Conservation (phyloP, 768 basidiomycete species). For the Pisolithus tinctorius region DNA sequence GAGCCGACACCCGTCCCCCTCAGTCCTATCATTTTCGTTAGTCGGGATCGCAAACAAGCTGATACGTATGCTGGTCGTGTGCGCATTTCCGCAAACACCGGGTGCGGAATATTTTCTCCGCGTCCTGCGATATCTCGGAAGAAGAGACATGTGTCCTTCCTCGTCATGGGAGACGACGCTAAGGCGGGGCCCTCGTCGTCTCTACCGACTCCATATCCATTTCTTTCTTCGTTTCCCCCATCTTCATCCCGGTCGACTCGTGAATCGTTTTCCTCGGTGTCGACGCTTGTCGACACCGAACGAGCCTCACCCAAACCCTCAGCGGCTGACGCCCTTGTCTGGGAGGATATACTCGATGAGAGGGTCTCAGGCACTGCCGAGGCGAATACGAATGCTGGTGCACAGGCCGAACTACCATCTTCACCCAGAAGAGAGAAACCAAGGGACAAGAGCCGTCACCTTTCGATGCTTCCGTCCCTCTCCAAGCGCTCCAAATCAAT, state of each 20-base stretch:
- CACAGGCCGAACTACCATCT: not conserved
- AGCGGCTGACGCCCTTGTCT: no score
- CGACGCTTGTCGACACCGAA: no score
- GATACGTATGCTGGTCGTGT: not conserved
- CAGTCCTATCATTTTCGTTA: conserved; percentile 11
- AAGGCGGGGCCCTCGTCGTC: not conserved
- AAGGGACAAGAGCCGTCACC: not conserved
- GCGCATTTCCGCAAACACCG: not conserved
- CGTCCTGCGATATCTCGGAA: not conserved
- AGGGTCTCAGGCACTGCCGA: no score
- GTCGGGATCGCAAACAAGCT: not conserved
- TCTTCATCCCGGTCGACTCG: no score
- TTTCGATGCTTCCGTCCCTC: conserved; percentile 11
- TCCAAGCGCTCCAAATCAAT: conserved; percentile 2
- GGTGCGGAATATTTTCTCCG: not conserved
- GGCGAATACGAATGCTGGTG: not conserved
- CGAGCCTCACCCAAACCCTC: no score
- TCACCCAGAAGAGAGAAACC: not conserved
- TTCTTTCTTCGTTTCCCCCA: no score
- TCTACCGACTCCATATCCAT: not conserved
- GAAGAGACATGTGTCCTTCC: not conserved
- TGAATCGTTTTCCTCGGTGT: no score
- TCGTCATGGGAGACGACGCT: no score
- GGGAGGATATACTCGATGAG: no score
- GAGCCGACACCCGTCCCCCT: not conserved